phyloP scores from a whole-genome alignment of 1,284 basidiomycete genomes.

The Gomphus bonarii region DNA sequence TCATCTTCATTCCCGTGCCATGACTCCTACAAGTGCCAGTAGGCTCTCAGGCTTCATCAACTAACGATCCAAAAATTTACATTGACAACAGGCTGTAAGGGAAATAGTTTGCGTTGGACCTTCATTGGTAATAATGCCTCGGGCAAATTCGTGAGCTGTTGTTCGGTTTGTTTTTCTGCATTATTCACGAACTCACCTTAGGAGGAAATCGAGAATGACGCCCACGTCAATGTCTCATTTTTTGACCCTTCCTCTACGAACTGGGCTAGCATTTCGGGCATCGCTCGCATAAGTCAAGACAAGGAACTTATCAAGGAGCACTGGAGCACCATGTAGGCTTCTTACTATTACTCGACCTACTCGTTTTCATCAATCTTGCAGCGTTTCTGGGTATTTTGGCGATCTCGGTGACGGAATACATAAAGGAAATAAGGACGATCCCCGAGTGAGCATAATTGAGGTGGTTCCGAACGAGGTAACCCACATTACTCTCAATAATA shows the following conservation, averaged over 20 bases:
- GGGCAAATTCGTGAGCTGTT: constrained; percentile 41
- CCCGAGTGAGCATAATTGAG: constrained; percentile 73
- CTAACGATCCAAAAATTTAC: background rate
- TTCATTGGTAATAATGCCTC: constrained; percentile 76
- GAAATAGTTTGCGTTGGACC: constrained; percentile 30
- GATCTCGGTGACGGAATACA: constrained; percentile 83
- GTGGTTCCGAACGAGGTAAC: constrained; percentile 63
- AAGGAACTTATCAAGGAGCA: constrained; percentile 56
- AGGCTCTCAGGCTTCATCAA: constrained; percentile 18
- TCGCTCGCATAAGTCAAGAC: constrained; percentile 57
- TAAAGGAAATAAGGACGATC: constrained; percentile 73
- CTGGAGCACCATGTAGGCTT: constrained; percentile 49
- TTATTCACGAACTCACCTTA: background rate
- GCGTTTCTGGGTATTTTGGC: constrained; percentile 74
- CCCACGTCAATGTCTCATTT: constrained; percentile 74
- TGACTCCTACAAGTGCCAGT: constrained; percentile 63
- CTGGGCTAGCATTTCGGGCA: constrained; percentile 82
- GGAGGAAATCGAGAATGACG: constrained; percentile 66
- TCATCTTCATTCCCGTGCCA: constrained; percentile 72
- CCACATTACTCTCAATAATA: background rate
- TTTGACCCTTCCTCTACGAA: constrained; percentile 62
- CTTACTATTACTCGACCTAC: background rate
- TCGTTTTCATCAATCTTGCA: constrained; percentile 17
- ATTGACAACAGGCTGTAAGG: background rate
- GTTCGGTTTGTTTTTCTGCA: background rate